These are phyloP conservation scores for Epichloe gansuensis DNA, from an alignment of 2,329 filamentous ascomycete species.

Conservation along the genomic window DNA sequence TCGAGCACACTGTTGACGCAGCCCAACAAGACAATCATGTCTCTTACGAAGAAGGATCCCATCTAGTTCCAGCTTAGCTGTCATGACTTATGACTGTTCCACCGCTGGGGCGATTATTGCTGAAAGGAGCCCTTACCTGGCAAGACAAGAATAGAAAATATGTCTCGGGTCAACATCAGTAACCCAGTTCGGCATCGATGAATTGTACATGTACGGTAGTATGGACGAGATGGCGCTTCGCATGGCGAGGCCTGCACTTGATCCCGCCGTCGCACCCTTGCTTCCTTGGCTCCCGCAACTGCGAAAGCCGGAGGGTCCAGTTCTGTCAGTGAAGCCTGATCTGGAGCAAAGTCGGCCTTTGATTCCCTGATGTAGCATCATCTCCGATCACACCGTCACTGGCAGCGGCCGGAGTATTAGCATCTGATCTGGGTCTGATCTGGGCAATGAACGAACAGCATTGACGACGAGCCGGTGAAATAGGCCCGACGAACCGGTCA, in stretches of 20 bases:
- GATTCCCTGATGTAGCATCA: slow-evolving; percentile 11
- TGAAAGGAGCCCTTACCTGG: too few species aligned
- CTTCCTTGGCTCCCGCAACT: background rate
- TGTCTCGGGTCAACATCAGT: too few species aligned
- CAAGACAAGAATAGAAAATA: too few species aligned
- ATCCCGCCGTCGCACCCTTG: background rate
- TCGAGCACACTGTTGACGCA: too few species aligned
- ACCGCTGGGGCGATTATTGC: too few species aligned
- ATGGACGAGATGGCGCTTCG: too few species aligned
- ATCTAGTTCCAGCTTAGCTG: too few species aligned
- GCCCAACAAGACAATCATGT: too few species aligned
- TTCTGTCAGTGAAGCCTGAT: background rate
- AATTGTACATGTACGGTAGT: too few species aligned
- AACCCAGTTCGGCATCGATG: too few species aligned
- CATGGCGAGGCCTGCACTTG: background rate
- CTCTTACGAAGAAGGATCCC: too few species aligned
- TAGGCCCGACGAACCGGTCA: slow-evolving; percentile 1
- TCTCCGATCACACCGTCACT: slow-evolving; percentile 9
- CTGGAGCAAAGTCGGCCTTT: slow-evolving; percentile 1
- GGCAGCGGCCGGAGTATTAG: background rate
- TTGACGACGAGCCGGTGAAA: background rate
- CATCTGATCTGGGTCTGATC: slow-evolving; percentile 7
- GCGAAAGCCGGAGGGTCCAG: slow-evolving; percentile 2
- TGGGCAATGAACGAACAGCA: background rate
- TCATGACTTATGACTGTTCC: too few species aligned